phyloP scores from a whole-genome alignment of 2,329 filamentous ascomycete species.

The Diaporthe humulicola region DNA sequence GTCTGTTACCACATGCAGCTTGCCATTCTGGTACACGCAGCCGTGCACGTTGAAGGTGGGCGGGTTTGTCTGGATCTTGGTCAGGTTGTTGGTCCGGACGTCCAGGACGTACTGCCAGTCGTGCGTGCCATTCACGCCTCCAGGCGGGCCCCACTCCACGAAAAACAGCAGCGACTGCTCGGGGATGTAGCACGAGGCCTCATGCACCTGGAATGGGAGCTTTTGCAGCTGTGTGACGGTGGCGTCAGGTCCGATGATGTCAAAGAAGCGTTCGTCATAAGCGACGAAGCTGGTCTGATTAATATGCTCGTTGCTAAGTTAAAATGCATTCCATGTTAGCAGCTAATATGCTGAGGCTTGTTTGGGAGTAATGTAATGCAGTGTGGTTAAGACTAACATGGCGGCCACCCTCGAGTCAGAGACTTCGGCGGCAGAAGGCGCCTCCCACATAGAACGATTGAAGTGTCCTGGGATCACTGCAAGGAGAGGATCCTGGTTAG shows the following conservation, averaged over 20 bases:
- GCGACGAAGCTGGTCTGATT: neutral
- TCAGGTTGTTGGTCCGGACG: neutral
- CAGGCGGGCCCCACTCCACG: neutral
- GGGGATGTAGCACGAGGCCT: neutral
- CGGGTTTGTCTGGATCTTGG: neutral
- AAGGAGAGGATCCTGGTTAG: neutral
- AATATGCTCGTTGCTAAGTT: neutral
- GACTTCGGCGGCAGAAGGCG: neutral
- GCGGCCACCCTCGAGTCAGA: neutral
- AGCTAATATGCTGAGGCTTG: neutral
- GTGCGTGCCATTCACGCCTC: neutral
- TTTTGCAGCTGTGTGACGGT: neutral
- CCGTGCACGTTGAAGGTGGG: neutral
- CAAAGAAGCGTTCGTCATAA: neutral
- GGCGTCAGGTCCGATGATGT: neutral
- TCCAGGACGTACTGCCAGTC: neutral
- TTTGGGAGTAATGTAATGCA: neutral
- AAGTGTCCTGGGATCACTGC: neutral
- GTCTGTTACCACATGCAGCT: neutral
- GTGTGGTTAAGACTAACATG: no score
- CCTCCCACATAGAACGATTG: neutral
- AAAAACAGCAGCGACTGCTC: neutral
- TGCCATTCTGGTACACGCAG: neutral
- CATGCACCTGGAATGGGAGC: neutral
- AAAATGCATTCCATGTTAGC: neutral